Conservation (phyloP, 1,139 yeast species). For the Hansenula sp. region DNA sequence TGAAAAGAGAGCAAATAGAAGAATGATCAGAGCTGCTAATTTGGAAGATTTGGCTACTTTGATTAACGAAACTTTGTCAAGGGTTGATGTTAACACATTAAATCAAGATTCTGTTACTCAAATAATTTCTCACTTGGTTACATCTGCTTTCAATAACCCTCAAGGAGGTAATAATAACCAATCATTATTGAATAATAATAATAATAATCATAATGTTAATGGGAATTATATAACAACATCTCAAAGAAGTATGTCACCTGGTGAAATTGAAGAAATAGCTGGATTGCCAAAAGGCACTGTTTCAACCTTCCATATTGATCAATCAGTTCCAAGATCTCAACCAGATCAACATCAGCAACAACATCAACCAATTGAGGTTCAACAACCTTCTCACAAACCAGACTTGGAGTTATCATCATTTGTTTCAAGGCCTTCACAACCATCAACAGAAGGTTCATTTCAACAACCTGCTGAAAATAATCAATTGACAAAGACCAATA, state of each 20-base stretch:
- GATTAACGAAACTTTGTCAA: conserved; percentile 20
- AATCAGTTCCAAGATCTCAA: conserved; percentile 1
- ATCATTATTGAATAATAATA: neutral
- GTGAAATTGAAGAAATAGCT: conserved; percentile 30
- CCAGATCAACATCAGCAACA: neutral
- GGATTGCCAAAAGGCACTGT: conserved; percentile 32
- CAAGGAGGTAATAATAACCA: neutral
- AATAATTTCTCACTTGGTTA: conserved; percentile 30
- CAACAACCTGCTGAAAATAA: neutral
- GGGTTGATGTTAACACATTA: conserved; percentile 15
- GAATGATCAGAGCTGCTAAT: conserved; percentile 34
- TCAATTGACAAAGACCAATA: neutral
- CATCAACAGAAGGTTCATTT: no score
- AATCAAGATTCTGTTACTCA: conserved; percentile 22
- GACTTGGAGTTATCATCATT: conserved; percentile 12
- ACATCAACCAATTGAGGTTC: neutral
- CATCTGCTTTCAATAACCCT: conserved; percentile 10
- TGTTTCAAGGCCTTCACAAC: neutral
- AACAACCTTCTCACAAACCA: conserved; percentile 4
- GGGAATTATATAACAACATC: neutral
- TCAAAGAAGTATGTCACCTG: conserved; percentile 19
- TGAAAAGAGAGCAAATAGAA: conserved; percentile 55
- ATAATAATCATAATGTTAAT: neutral
- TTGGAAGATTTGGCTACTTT: conserved; percentile 21
- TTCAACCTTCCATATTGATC: conserved; percentile 23